A percentile compares a stretch with the other conserved stretches of the same genome.
Conservation (phyloP, 805 yeast genomes). For the Yarrowia sp. region DNA sequence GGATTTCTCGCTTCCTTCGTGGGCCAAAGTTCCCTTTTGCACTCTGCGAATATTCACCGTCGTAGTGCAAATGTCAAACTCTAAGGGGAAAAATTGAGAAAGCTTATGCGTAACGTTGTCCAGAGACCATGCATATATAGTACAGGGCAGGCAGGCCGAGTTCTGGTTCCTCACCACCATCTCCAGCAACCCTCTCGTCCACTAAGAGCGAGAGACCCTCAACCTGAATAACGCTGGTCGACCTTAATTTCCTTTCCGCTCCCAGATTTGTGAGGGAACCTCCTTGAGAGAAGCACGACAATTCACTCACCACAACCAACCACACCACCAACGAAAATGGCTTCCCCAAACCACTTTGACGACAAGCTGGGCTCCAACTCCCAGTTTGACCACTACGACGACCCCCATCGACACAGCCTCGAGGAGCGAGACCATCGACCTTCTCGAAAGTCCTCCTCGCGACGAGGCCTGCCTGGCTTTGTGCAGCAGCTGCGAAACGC, state of each 20-base stretch:
- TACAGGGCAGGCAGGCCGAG: background rate
- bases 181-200: slow-evolving; percentile 25
- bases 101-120: background rate
- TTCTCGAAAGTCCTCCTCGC: slow-evolving; percentile 20
- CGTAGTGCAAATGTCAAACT: slow-evolving; percentile 2
- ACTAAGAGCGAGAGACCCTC: slow-evolving; percentile 27
- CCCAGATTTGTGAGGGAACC: slow-evolving; percentile 27
- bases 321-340: background rate
- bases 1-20: background rate
- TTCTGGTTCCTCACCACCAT: slow-evolving; percentile 20
- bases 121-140: slow-evolving; percentile 12
- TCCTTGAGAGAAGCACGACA: slow-evolving; percentile 23
- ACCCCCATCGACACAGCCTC: slow-evolving; percentile 21
- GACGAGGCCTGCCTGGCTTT: slow-evolving; percentile 25
- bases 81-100: slow-evolving; percentile 11
- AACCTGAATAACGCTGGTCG: slow-evolving; percentile 19
- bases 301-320: background rate
- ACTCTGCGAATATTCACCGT: background rate
- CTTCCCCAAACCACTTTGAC: slow-evolving; percentile 17
- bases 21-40: background rate
- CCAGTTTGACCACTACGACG: slow-evolving; percentile 23
- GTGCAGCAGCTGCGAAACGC: slow-evolving; percentile 25
- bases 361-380: slow-evolving; percentile 19
- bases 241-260: slow-evolving; percentile 11
- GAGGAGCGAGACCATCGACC: slow-evolving; percentile 24